A percentile compares a stretch with the other conserved stretches of the same genome.
phyloP scores from a whole-genome alignment of 2,329 filamentous ascomycete genomes.

The Purpureocillium lavendulum region DNA sequence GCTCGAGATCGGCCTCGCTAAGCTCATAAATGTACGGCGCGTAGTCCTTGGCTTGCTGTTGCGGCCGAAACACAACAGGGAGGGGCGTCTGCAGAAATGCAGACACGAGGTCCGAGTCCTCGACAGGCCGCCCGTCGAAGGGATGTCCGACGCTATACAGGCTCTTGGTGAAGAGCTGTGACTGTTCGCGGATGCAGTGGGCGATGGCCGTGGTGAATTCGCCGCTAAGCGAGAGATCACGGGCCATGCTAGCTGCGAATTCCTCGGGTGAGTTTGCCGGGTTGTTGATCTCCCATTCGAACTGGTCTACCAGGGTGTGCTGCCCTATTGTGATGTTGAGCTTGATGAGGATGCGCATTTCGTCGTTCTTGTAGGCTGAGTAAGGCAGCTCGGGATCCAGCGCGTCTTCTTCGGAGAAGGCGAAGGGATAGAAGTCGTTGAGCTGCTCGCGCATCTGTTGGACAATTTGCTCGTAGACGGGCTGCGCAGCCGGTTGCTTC shows the following conservation, averaged over 20 bases:
- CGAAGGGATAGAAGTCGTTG: constrained; percentile 86
- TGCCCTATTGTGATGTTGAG: constrained; percentile 96
- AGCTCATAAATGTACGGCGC: constrained; percentile 91
- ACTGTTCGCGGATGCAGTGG: constrained; percentile 93
- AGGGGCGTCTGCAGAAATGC: constrained; percentile 83
- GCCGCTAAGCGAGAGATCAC: constrained; percentile 81
- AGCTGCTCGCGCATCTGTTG: constrained; percentile 81
- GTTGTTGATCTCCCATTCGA: constrained; percentile 99
- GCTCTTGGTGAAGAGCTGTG: constrained; percentile 87
- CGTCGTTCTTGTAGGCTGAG: constrained; percentile 93
- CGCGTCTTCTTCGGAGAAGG: constrained; percentile 82
- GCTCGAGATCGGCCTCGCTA: constrained; percentile 81
- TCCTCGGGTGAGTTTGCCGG: constrained; percentile 89
- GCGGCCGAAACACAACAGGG: constrained; percentile 74
- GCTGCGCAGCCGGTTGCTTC: constrained; percentile 60
- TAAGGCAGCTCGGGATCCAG: constrained; percentile 87
- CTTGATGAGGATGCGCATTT: constrained; percentile 94
- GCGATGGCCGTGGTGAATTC: constrained; percentile 97
- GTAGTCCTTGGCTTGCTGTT: constrained; percentile 89
- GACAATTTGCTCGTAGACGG: constrained; percentile 51
- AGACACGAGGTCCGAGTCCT: constrained; percentile 80
- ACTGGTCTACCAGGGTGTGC: constrained; percentile 90
- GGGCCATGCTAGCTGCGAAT: constrained; percentile 82
- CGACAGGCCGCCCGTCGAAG: constrained; percentile 87
- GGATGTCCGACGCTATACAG: constrained; percentile 89